Evolutionary conservation across 352 stramenopile species (phyloP), one percentile per base, ranked within the genome.

Genomic region (Phytophthora aleatoria): DNA sequence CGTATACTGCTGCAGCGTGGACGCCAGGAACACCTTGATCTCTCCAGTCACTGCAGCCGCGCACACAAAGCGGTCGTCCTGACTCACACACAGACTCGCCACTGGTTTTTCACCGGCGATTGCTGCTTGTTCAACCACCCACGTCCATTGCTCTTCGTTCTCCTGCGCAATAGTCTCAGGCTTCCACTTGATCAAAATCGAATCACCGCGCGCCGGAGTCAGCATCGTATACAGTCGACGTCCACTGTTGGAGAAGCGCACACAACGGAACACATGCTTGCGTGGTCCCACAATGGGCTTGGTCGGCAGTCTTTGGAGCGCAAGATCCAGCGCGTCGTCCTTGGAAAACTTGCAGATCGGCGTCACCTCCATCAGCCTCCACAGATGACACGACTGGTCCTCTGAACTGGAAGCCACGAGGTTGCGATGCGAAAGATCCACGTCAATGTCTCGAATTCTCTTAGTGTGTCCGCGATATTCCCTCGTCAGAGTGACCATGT

Each of bases 181-280:
- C 31, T 80, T 80, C 87, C 87, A 95, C 61, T 92, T 92, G 60
- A 95, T 74, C 44, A 95, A 62, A 59, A 94, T 77, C 8, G 87
- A 90, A 56, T 93, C 85, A 5, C 87, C 87, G 30, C 87, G 80
- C 0, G 87, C 81, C 0, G 80, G 83, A 0, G 84, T 94, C 26
- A 95, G 66, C 50, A 94, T 81, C 10, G 87, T 95, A 63, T 81
- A 92, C 26, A 95, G 68, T 36, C 63, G 58, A 51, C 85, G 78
- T 10, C 87, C 87, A 49, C 77, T 81, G 43, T 88, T 87, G 0
- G 87, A 65, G 44, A 95, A 95, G 15, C 84, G 77, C 41, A 85
- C 87, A 42, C 87, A 95, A 13, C 87, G 85, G 44, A 95, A 95
- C 59, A 94, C 64, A 57, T 95, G 87, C 67, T 93, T 95, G 13